Evolutionary conservation across 2,329 filamentous ascomycete species (phyloP), one percentile per base, ranked within the genome.

Genomic region (Ophiostoma populinum): DNA sequence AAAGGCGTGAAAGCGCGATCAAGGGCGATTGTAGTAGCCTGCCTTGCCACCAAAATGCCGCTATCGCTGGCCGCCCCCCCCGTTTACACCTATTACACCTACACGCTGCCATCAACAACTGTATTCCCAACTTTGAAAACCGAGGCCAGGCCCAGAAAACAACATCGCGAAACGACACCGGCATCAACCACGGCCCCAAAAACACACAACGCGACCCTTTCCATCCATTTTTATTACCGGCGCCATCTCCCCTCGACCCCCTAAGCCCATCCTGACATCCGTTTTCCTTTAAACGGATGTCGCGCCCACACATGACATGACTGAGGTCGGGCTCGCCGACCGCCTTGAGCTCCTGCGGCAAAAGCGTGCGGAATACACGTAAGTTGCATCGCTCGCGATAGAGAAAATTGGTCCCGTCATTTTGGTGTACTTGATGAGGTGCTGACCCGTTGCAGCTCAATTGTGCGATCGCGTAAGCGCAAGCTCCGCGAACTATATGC

Each of bases 401-500:
- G 61, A 57, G 58, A 57, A 45, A 46, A 51, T 52, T 62, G 59
- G 61, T 61, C 57, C 60, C 60, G 63, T 63, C 47, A 50, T 46
- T 54, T 56, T 46, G 53, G 59, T 67, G 45, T 52, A 37, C 47
- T 49, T 57, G 60, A 58, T 34, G 50, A 41, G 39, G 38, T 64
- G 50, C 56, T 71, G 43, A 70, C 52, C 26, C 17, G 42, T 42
- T 46, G 40, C 53, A 79, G 74, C 60, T 65, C 69, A 69, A 75
- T 78, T 68, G 71, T 80, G 65, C 69, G 67, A 58, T 82, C 80
- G 67, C 79, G 81, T 59, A 90, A 92, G 71, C 76, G 82, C 58
- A 92, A 92, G 67, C 69, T 93, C 55, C 77, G 78, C 55, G 80
- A 90, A 62, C 70, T 93, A 49, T 92, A 80, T 63, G 67, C 70